Base-by-base conservation (phyloP, 1,139 yeast genomes). In the Protomyces inundatus region DNA sequence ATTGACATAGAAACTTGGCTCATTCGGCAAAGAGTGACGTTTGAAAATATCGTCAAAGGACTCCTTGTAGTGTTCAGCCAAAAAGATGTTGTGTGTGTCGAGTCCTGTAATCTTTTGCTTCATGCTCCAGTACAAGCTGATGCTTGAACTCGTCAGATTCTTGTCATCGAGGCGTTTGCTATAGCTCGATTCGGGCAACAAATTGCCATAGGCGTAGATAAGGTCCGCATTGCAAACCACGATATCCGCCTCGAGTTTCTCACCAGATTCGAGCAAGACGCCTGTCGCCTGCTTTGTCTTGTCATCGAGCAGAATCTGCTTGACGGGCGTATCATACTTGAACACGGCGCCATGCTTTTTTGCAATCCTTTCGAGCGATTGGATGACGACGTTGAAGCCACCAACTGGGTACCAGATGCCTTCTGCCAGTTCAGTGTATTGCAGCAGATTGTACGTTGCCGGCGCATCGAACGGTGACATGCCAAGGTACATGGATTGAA, bases 381-480 rank as follows among this genome's bases (percentile, higher is more conserved):
- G 61, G 6, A 55, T 56, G 45, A 61, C 61, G 35, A 40, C 50
- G 35, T 61, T 55, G 64, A 61, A 61, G 9, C 64, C 64, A 4
- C 64, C 64, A 6, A 61, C 61, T 32, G 64, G 64, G 30, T 61
- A 61, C 58, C 55, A 61, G 52, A 61, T 61, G 2, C 64, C 64
- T 37, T 61, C 61, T 16, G 61, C 64, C 55, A 61, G 16, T 54
- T 61, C 64, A 6, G 64, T 55, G 46, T 61, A 61, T 37, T 61
- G 64, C 5, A 61, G 53, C 14, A 61, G 55, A 33, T 61, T 61
- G 48, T 61, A 61, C 53, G 64, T 61, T 42, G 64, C 64, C 9
- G 64, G 64, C 9, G 64, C 64, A 35, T 61, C 64, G 35, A 61
- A 61, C 1, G 64, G 64, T 1, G 61, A 55, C 64, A 61, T 61